Evolutionary conservation across 192 early-diverging fungal genomes (phyloP).

Genomic region (Podila clonocystis): DNA sequence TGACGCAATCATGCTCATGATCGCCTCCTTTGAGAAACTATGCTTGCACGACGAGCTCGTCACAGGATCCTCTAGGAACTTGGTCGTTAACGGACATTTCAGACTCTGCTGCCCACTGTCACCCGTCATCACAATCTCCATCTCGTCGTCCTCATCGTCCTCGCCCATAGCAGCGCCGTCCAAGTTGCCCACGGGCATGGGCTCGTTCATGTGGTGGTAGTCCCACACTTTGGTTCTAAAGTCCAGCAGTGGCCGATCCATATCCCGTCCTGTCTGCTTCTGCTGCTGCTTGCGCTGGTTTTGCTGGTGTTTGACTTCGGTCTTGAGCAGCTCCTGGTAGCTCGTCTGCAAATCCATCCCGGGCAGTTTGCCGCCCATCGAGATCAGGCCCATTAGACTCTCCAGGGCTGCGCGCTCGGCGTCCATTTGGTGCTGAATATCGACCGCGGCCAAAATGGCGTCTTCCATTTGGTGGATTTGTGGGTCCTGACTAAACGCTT

Average conservation of each 20-base stretch:
- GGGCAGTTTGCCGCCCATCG: slow-evolving; percentile 12
- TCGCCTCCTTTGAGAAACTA: slow-evolving; percentile 60
- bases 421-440: slow-evolving; percentile 23
- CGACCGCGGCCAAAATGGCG: slow-evolving; percentile 10
- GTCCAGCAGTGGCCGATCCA: slow-evolving; percentile 22
- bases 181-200: slow-evolving; percentile 13
- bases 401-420: slow-evolving; percentile 28
- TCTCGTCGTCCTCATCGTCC: slow-evolving; percentile 41
- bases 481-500: slow-evolving; percentile 37
- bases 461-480: slow-evolving; percentile 37
- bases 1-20: slow-evolving; percentile 18
- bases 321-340: slow-evolving; percentile 14
- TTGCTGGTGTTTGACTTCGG: slow-evolving; percentile 26
- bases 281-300: slow-evolving; percentile 1
- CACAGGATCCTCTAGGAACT: slow-evolving; percentile 61
- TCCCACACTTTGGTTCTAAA: slow-evolving; percentile 45
- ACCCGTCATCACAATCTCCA: slow-evolving; percentile 30
- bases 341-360: slow-evolving; percentile 6
- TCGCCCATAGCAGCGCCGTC: slow-evolving; percentile 7
- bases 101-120: slow-evolving; percentile 11
- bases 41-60: slow-evolving; percentile 64
- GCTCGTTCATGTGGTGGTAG: slow-evolving; percentile 23
- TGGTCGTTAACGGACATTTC: slow-evolving; percentile 63
- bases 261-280: slow-evolving; percentile 31
- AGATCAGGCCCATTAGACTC: slow-evolving; percentile 2